These are phyloP conservation scores for Colletotrichum godetiae DNA, from an alignment of 2,329 filamentous ascomycete species.

Conservation along the genomic window DNA sequence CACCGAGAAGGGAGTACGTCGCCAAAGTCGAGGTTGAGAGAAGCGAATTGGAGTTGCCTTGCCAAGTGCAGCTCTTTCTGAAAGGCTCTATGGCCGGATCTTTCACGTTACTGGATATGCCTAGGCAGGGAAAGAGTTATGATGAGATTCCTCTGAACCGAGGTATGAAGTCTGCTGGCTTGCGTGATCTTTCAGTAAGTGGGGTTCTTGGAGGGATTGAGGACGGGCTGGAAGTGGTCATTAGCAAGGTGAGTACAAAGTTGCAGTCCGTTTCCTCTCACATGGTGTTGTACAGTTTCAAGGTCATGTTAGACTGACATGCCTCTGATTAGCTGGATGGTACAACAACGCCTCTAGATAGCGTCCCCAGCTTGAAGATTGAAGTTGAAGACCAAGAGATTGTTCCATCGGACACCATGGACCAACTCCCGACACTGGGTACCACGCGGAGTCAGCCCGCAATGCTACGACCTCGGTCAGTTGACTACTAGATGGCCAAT, in stretches of 20 bases:
- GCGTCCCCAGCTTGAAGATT: constrained; percentile 50
- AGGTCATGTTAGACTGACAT: constrained; percentile 6
- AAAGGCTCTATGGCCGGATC: constrained; percentile 43
- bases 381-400: constrained; percentile 48
- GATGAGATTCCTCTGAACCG: constrained; percentile 46
- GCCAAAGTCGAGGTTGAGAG: constrained; percentile 51
- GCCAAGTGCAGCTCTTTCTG: constrained; percentile 49
- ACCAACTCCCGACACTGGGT: constrained; percentile 44
- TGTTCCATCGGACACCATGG: constrained; percentile 39
- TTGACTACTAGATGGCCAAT: neutral
- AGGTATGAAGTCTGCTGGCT: constrained; percentile 17
- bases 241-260: constrained; percentile 44
- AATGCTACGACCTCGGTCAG: neutral
- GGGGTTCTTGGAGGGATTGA: neutral
- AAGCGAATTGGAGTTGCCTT: constrained; percentile 49
- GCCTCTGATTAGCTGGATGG: constrained; percentile 45
- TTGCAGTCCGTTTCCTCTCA: neutral
- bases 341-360: constrained; percentile 38
- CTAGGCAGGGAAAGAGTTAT: constrained; percentile 44
- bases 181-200: neutral
- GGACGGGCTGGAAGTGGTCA: constrained; percentile 43
- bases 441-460: constrained; percentile 14
- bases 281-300: neutral
- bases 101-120: constrained; percentile 51
- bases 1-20: constrained; percentile 45